Percentiles rank a stretch among this genome's conserved stretches.
phyloP scores from a whole-genome alignment of 2,329 filamentous ascomycete species.

The Arthrobotrys megalospora region DNA sequence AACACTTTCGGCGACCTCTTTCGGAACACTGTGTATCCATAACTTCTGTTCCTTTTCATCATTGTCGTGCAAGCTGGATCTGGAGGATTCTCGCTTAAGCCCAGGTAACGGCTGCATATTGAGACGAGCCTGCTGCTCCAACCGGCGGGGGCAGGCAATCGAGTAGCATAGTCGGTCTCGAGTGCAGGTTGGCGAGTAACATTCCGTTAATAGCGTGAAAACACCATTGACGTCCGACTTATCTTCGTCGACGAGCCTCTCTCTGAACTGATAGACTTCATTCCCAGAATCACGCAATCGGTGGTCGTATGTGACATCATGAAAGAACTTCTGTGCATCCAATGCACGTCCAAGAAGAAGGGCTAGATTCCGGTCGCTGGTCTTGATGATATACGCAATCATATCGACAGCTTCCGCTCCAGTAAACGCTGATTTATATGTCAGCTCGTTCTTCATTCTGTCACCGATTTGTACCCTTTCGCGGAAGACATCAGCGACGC shows the following conservation, averaged over 20 bases:
- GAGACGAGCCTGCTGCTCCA: constrained; percentile 94
- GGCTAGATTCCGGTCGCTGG: constrained; percentile 93
- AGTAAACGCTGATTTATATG: constrained; percentile 97
- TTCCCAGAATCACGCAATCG: constrained; percentile 91
- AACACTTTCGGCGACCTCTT: constrained; percentile 91
- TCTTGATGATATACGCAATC: constrained; percentile 96
- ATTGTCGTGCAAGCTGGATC: constrained; percentile 84
- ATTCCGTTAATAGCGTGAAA: constrained; percentile 95
- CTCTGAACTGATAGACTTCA: constrained; percentile 97
- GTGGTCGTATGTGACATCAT: constrained; percentile 98
- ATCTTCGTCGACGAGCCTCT: constrained; percentile 85
- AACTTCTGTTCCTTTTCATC: constrained; percentile 96
- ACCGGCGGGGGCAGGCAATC: constrained; percentile 91
- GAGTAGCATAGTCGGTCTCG: constrained; percentile 96
- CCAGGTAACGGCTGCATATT: constrained; percentile 95
- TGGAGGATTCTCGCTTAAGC: constrained; percentile 79
- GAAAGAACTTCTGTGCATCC: constrained; percentile 98
- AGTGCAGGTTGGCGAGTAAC: constrained; percentile 97
- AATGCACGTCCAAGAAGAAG: constrained; percentile 89
- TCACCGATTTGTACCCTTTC: constrained; percentile 89
- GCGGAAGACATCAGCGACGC: constrained; percentile 91
- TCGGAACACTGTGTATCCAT: constrained; percentile 98
- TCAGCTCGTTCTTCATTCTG: constrained; percentile 94
- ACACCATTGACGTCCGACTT: constrained; percentile 91
- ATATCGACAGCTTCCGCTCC: constrained; percentile 96